Percentiles rank a stretch among this genome's conserved stretches.
phyloP scores from a whole-genome alignment of 768 basidiomycete genomes.

The Psilocybe cyanescens region DNA sequence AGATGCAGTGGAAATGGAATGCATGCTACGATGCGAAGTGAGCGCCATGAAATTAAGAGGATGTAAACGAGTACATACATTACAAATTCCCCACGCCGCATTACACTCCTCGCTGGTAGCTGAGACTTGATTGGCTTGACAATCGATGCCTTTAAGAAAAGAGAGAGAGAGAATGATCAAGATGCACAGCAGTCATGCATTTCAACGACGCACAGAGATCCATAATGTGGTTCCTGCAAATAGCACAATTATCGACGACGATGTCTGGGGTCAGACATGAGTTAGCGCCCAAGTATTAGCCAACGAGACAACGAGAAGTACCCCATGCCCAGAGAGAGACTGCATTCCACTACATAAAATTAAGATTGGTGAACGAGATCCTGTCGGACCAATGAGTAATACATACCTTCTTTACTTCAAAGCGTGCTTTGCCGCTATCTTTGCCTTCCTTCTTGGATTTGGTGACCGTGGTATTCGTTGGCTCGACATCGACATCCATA shows the following conservation, averaged over 20 bases:
- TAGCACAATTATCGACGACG: slow-evolving; percentile 99
- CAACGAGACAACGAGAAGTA: slow-evolving; percentile 29
- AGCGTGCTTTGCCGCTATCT: slow-evolving; percentile 73
- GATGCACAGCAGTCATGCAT: not conserved
- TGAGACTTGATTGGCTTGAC: slow-evolving; percentile 98
- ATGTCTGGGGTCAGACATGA: slow-evolving; percentile 65
- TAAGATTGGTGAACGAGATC: not conserved
- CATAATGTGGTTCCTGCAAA: slow-evolving; percentile 99
- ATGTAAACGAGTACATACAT: slow-evolving; percentile 54
- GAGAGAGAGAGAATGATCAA: not conserved
- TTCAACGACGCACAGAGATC: slow-evolving; percentile 82
- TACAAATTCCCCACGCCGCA: slow-evolving; percentile 99
- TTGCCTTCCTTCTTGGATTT: slow-evolving; percentile 60
- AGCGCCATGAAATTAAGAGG: not conserved
- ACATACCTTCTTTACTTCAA: slow-evolving; percentile 98
- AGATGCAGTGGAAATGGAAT: slow-evolving; percentile 99
- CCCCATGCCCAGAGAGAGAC: slow-evolving; percentile 99
- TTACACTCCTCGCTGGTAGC: slow-evolving; percentile 97
- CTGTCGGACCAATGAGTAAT: not conserved
- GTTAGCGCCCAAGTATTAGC: slow-evolving; percentile 17
- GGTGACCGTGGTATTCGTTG: slow-evolving; percentile 25
- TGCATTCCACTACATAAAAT: slow-evolving; percentile 85
- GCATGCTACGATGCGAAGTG: slow-evolving; percentile 69
- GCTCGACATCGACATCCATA: slow-evolving; percentile 61
- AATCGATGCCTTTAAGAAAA: slow-evolving; percentile 86